Conservation (phyloP, 208 protist genomes). For the Leishmania amazonensis region DNA sequence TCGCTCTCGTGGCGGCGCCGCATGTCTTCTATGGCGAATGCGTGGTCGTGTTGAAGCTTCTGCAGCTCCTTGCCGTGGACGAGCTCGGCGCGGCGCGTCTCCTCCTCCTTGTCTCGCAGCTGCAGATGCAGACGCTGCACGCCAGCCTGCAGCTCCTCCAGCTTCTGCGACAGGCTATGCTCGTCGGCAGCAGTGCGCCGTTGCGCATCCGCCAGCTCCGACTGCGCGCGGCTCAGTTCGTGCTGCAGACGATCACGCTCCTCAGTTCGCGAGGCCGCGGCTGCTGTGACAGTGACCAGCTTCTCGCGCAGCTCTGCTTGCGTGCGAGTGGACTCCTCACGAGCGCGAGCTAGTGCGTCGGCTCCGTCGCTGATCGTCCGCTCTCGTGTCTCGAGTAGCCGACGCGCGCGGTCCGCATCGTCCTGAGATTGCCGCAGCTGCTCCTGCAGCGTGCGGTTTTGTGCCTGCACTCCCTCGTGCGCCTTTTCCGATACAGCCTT, state of each 20-base stretch:
- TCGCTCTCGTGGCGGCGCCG: constrained; percentile 43
- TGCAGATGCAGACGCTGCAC: constrained; percentile 42
- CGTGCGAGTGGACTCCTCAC: constrained; percentile 23
- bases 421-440: constrained; percentile 30
- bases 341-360: constrained; percentile 11
- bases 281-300: constrained; percentile 32
- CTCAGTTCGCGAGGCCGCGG: constrained; percentile 26
- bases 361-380: constrained; percentile 25
- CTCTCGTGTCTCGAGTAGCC: constrained; percentile 36
- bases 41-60: constrained; percentile 41
- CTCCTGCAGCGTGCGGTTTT: constrained; percentile 31
- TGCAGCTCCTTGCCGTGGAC: constrained; percentile 50
- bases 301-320: constrained; percentile 46
- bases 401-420: constrained; percentile 23
- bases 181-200: constrained; percentile 38
- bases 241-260: constrained; percentile 49
- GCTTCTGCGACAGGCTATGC: constrained; percentile 23
- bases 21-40: constrained; percentile 33
- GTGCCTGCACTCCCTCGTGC: constrained; percentile 22
- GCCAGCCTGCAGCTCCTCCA: constrained; percentile 40
- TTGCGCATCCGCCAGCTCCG: constrained; percentile 40
- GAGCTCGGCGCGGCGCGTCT: constrained; percentile 31
- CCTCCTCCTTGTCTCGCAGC: constrained; percentile 62
- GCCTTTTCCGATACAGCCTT: constrained; percentile 26
- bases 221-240: constrained; percentile 45